Conservation (phyloP, 2,329 filamentous ascomycete species). For the Penicillium sp. region DNA sequence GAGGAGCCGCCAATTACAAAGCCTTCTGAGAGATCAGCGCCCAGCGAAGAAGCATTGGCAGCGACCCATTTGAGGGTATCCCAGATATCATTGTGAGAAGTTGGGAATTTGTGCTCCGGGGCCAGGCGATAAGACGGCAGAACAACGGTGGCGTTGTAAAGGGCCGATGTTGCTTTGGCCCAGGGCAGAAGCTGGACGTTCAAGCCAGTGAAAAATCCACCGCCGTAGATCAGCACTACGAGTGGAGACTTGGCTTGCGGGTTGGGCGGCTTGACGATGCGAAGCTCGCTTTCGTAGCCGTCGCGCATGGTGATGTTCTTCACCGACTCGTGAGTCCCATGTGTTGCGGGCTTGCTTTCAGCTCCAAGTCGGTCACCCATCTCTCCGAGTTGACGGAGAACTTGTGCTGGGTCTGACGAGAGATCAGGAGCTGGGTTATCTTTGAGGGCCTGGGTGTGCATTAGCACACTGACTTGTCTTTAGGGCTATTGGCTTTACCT, state of each 20-base stretch:
- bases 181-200: conserved; percentile 21
- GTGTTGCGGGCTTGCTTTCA: neutral
- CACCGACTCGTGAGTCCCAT: conserved; percentile 4
- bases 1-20: conserved; percentile 56
- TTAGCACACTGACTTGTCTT: neutral
- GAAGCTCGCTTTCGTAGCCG: conserved; percentile 13
- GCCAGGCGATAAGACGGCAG: conserved; percentile 39
- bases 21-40: conserved; percentile 46
- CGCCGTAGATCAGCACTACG: conserved; percentile 27
- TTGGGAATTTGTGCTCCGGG: conserved; percentile 51
- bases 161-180: conserved; percentile 17
- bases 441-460: neutral
- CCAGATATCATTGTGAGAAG: conserved; percentile 47
- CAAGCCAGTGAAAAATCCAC: conserved; percentile 26
- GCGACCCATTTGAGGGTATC: conserved; percentile 50
- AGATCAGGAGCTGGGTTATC: conserved; percentile 3
- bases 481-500: conserved; percentile 13
- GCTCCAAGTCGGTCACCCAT: neutral
- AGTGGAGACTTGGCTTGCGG: conserved; percentile 13
- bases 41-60: conserved; percentile 41
- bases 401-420: neutral
- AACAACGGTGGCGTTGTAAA: conserved; percentile 23
- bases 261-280: conserved; percentile 14
- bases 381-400: neutral
- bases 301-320: conserved; percentile 21